Evolutionary conservation across 208 protist genomes (phyloP).

Genomic region (Trypanosoma caninum): DNA sequence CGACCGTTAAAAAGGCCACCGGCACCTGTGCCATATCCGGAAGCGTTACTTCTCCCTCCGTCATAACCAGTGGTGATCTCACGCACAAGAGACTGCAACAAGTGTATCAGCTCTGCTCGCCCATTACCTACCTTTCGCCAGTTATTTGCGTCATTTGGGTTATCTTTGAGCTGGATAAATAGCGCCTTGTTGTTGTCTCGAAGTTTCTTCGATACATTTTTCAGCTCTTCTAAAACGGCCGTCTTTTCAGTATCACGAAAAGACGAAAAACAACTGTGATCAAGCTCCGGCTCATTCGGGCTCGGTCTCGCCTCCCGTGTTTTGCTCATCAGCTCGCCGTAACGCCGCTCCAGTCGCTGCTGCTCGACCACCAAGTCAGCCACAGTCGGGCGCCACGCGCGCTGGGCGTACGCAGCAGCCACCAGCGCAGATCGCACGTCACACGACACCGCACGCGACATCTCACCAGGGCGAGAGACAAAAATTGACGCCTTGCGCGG

Average conservation of each 20-base stretch:
- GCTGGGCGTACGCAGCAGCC: conserved; percentile 22
- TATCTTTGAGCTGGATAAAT: conserved; percentile 87
- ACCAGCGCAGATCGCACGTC: conserved; percentile 41
- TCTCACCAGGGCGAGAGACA: conserved; percentile 2
- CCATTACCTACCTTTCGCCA: conserved; percentile 89
- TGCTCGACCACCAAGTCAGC: conserved; percentile 77
- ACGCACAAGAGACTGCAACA: conserved; percentile 53
- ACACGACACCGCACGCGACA: conserved; percentile 17
- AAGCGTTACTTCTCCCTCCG: too few relatives aligned
- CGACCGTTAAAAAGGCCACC: not conserved
- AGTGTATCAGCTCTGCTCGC: conserved; percentile 67
- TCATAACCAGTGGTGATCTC: conserved; percentile 80
- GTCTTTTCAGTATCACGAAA: conserved; percentile 33
- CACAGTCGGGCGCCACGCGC: conserved; percentile 65
- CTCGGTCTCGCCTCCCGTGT: conserved; percentile 45
- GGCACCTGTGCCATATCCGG: too few relatives aligned
- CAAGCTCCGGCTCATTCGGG: conserved; percentile 55
- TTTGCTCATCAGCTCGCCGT: conserved; percentile 72
- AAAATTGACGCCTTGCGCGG: conserved; percentile 32
- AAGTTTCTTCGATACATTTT: conserved; percentile 51
- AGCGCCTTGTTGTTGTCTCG: conserved; percentile 79
- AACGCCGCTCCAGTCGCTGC: conserved; percentile 67
- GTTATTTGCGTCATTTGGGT: conserved; percentile 90
- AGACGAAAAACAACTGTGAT: conserved; percentile 37
- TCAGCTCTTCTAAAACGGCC: conserved; percentile 61